Percentiles rank a stretch among this genome's conserved stretches.
These are phyloP conservation scores for Mortierella sp. DNA, from an alignment of 371 early-diverging fungal genomes.

Conservation along the genomic window DNA sequence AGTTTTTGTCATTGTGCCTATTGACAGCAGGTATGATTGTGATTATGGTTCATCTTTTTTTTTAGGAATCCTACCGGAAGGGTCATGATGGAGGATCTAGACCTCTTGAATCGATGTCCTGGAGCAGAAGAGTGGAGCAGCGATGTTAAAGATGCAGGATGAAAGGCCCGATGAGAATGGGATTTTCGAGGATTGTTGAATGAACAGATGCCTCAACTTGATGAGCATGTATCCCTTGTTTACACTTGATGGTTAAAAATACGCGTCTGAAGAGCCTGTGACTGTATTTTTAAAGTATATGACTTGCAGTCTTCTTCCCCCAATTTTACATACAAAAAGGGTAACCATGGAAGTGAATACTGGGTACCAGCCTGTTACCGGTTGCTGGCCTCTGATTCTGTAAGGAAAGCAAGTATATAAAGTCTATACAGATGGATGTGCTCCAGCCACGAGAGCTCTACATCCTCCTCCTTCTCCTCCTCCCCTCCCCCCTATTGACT, in stretches of 20 bases:
- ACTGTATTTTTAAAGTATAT: background rate
- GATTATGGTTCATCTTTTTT: background rate
- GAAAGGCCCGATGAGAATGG: conserved; percentile 22
- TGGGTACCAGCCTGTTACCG: too few species aligned
- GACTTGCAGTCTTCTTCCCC: too few species aligned
- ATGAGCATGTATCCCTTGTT: conserved; percentile 12
- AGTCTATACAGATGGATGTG: too few species aligned
- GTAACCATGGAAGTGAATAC: too few species aligned
- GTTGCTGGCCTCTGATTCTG: too few species aligned
- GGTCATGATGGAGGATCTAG: conserved; percentile 28
- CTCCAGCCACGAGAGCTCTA: too few species aligned
- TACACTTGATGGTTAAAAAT: conserved; percentile 7
- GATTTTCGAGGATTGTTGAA: conserved; percentile 17
- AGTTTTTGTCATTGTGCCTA: conserved; percentile 20
- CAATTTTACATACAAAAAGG: too few species aligned
- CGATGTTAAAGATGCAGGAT: conserved; percentile 6
- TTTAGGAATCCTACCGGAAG: conserved; percentile 36
- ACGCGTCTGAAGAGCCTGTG: background rate
- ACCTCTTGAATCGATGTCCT: conserved; percentile 22
- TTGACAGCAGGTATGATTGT: background rate
- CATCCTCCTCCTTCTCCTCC: too few species aligned
- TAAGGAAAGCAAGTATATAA: too few species aligned
- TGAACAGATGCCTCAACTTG: conserved; percentile 6
- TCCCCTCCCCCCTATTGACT: too few species aligned
- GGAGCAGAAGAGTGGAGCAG: conserved; percentile 7